Conservation (phyloP, 441 rosid species). For the Erodium chrysanthum region DNA sequence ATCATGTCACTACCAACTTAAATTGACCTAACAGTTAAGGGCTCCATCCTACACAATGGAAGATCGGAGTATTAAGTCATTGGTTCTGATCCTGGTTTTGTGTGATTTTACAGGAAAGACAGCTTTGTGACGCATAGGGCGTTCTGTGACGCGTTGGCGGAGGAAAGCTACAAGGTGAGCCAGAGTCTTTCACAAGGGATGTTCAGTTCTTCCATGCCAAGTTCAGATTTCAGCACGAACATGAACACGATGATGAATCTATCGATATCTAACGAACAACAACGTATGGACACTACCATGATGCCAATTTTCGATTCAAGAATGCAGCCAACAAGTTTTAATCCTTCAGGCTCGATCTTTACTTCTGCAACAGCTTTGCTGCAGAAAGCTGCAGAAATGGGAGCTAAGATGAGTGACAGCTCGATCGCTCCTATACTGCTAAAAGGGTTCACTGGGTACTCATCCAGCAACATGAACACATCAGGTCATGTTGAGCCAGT, state of each 20-base stretch:
- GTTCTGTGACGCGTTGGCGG: constrained; percentile 49
- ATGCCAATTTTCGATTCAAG: constrained; percentile 27
- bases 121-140: constrained; percentile 56
- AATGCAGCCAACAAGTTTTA: constrained; percentile 13
- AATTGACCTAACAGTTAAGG: too few relatives aligned
- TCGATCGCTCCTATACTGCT: constrained; percentile 38
- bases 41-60: too few relatives aligned
- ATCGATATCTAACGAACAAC: too few relatives aligned
- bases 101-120: constrained; percentile 35
- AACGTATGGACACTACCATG: constrained; percentile 8
- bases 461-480: constrained; percentile 21
- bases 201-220: too few relatives aligned
- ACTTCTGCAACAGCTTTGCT: constrained; percentile 50
- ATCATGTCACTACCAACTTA: too few relatives aligned
- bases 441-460: constrained; percentile 39
- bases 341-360: constrained; percentile 18
- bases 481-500: constrained; percentile 21
- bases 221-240: too few relatives aligned
- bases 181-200: constrained; percentile 6
- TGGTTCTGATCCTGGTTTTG: background rate
- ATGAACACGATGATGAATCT: constrained; percentile 14
- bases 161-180: constrained; percentile 35
- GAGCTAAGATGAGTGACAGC: constrained; percentile 41
- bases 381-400: constrained; percentile 58
- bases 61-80: background rate